Base-by-base conservation (phyloP, 2,329 filamentous ascomycete species). In the Colletotrichum sp. region DNA sequence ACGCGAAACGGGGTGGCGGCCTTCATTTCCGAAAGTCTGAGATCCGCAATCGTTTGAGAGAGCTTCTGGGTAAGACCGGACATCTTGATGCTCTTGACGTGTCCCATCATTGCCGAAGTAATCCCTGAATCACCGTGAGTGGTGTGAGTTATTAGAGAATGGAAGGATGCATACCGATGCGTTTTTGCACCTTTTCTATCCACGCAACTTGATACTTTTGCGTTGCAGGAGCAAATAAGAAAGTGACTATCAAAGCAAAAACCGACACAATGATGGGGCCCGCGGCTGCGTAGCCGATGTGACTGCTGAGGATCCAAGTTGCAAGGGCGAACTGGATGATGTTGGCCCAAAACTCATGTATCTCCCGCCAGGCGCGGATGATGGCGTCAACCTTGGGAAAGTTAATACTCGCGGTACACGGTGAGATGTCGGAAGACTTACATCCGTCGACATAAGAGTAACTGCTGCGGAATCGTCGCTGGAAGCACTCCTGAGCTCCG, bases 1-100 rank as follows among this genome's bases (percentile, higher is more conserved):
- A 83, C 66, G 4, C 85, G 81, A 49, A 86, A 82, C 15, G 73
- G 78, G 16, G 77, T 77, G 2, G 80, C 81, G 30, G 29, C 77
- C 77, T 75, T 69, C 19, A 82, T 72, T 49, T 82, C 81, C 12
- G 30, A 55, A 5, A 71, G 69, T 11, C 81, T 78, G 25, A 81
- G 39, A 8, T 76, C 71, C 2, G 78, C 69, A 22, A 82, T 76
- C 8, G 77, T 74, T 4, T 67, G 27, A 30, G 79, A 80, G 83
- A 79, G 87, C 13, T 84, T 84, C n/a, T 86, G 81, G 36, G 85
- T 86, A 13, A 91, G 78, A 0, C 89, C 89, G 2, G 87, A 83
- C 78, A 90, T 87, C 78, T 90, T 90, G 72, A 90, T 84, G 16
- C 86, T 86, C 77, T 89, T 90, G 82, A 91, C 89, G 22, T 86